Evolutionary conservation across 768 basidiomycete genomes (phyloP), one percentile per base, ranked within the genome.

Genomic region (Leccinum barrowsii): DNA sequence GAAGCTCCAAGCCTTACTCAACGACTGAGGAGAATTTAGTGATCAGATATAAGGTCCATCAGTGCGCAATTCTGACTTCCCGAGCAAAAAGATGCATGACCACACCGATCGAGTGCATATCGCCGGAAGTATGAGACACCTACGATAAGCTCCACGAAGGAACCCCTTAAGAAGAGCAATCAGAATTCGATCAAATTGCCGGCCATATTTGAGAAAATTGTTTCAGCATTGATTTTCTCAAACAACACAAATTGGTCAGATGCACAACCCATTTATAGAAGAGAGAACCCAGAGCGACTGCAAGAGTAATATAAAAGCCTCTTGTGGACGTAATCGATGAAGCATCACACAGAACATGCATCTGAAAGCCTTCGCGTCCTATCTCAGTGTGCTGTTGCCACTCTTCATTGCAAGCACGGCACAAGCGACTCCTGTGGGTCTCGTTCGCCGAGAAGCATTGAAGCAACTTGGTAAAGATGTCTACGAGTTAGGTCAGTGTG

Each of bases 321-420:
- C 22, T 48, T 48, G 24, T 24, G 24, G 46, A 47, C 22, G 24
- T 24, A 5, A 7, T 28, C 7, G 5, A 50, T 10, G 11, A 21
- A 34, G 10, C 19, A 15, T 44, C 15, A 50, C 28, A 28, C 28
- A 8, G 28, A 52, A 24, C n/a, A 52, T 53, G 56, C 59, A 53
- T n/a, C 21, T 44, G 22, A 53, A 50, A 24, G n/a, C 6, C 8
- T 32, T 50, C 7, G 37, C 1, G 30, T 40, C 28, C 21, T 19
- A 48, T 32, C 46, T 58, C 40, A 22, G 15, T 22, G 8, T 15
- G 12, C 7, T 60, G 30, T 28, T 59, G 37, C 37, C 51, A 28
- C 22, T 59, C 50, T 48, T 49, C 50, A 17, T 58, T 5, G n/a
- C 48, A 12, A 59, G 56, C 17, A 7, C 40, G 22, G 52, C n/a